Conservation (phyloP, 2,329 filamentous ascomycete genomes). For the Dryadomyces quercivorus region DNA sequence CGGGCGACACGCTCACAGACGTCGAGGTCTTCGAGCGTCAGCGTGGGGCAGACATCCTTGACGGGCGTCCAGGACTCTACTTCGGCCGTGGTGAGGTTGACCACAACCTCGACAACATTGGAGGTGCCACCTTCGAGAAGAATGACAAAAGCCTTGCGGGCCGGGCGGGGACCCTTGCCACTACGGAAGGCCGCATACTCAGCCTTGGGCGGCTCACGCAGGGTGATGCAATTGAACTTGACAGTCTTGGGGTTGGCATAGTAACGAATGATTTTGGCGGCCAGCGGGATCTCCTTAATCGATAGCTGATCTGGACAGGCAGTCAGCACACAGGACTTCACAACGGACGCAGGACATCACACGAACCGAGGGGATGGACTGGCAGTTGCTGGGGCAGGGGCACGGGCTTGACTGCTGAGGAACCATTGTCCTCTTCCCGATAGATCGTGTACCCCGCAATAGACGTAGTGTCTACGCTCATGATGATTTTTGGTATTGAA, state of each 20-base stretch:
- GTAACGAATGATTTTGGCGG: conserved; percentile 56
- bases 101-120: conserved; percentile 69
- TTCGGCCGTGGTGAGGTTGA: conserved; percentile 55
- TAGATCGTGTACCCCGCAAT: conserved; percentile 33
- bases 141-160: conserved; percentile 65
- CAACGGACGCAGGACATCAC: not conserved
- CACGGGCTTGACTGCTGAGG: conserved; percentile 18
- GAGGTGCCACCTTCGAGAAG: conserved; percentile 68
- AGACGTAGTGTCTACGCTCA: conserved; percentile 29
- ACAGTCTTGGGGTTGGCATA: conserved; percentile 57
- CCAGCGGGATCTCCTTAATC: conserved; percentile 38
- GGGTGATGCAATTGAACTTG: conserved; percentile 76
- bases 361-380: conserved; percentile 4
- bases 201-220: conserved; percentile 75
- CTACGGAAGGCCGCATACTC: conserved; percentile 73
- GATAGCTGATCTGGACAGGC: conserved; percentile 34
- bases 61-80: conserved; percentile 65
- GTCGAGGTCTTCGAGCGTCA: conserved; percentile 84
- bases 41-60: conserved; percentile 73
- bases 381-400: conserved; percentile 14
- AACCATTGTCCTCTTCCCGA: conserved; percentile 27
- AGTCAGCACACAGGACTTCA: conserved; percentile 15
- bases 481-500: conserved; percentile 14
- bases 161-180: conserved; percentile 44
- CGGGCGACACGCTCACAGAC: conserved; percentile 66